Evolutionary conservation across 768 basidiomycete genomes (phyloP), one percentile per base, ranked within the genome.

Genomic region (Cubamyces lactineus): DNA sequence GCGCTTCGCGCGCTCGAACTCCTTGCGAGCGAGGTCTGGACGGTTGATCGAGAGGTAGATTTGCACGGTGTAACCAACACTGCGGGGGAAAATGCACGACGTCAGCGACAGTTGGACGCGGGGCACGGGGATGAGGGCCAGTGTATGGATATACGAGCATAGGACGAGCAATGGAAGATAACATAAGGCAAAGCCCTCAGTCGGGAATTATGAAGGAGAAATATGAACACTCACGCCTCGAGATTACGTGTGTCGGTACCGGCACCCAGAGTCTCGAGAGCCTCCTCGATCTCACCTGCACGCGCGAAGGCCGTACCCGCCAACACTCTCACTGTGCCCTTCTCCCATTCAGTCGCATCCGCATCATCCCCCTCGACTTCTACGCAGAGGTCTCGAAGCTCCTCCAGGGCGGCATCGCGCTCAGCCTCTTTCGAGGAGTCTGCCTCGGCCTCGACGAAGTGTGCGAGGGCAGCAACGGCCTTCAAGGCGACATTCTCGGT

Each of bases 41-140:
- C 95, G 88, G 73, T 91, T 84, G 59, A 96, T 92, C n/a, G 92
- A 92, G 40, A 98, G 85, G 71, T 94, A 92, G 53, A 96, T 85
- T 70, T 96, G 92, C 13, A 91, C 86, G 49, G 90, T 85, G 46
- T 94, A 75, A 4, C 93, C 89, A 39, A 92, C 87, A 43, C 95
- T 96, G 54, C n/a, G 51, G 21, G 17, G 61, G 21, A 30, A 60
- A 17, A 40, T 34, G 15, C 0, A 49, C 48, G 15, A 49, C 48
- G 48, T 49, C 48, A 49, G 48, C 48, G 24, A 17, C 11, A 28
- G 13, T 24, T 30, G 23, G n/a, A 21, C 34, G 19, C 13, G 15
- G 43, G 16, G 6, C 46, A 49, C 30, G 23, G 24, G 19, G 34
- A 21, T 39, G 17, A 49, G 48, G 16, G 48, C 16, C 17, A 19